Evolutionary conservation across 768 basidiomycete species (phyloP), one percentile per base, ranked within the genome.

Genomic region (Tubosaeta brunneosetosa): DNA sequence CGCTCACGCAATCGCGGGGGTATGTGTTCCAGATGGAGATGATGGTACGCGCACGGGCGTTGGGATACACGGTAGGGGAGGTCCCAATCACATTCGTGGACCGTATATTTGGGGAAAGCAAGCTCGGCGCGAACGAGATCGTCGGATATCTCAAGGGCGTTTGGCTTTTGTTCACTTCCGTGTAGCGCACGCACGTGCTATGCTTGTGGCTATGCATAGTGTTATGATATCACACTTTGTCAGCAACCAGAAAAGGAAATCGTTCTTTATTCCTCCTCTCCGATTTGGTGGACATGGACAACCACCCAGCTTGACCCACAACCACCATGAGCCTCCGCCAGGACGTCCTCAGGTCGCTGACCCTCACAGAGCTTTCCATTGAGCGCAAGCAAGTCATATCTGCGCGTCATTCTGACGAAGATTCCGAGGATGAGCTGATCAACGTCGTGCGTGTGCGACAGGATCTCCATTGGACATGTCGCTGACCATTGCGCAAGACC

Each of bases 21-120:
- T 95, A 94, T 61, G 93, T 95, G 29, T 94, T 95, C 75, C 93
- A 95, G 76, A 95, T 95, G 93, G 93, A 95, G 67, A 95, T 94
- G 86, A 94, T 94, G 81, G 93, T 92, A 17, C 82, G 93, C 1
- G 93, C 93, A 5, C 79, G 85, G 19, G 82, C 88, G 2, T 71
- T 91, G 50, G 91, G 90, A 6, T 94, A 92, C 70, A 82, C 79
- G 4, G 84, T 95, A 0, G 93, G 91, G 4, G 93, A 95, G 68
- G 81, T 95, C 25, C 93, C 93, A 1, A 95, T 95, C 56, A 95
- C 92, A 3, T 95, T 95, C 62, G 93, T 94, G 42, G 93, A 95
- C 71, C 81, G 93, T 34, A 85, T 95, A 64, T 94, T 88, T 67
- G 93, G 93, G 1, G 91, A 94, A 71, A 93, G 91, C 68, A 95